These are phyloP conservation scores for Cephalotrichum gorgonifer DNA, from an alignment of 2,329 filamentous ascomycete genomes.

Conservation along the genomic window DNA sequence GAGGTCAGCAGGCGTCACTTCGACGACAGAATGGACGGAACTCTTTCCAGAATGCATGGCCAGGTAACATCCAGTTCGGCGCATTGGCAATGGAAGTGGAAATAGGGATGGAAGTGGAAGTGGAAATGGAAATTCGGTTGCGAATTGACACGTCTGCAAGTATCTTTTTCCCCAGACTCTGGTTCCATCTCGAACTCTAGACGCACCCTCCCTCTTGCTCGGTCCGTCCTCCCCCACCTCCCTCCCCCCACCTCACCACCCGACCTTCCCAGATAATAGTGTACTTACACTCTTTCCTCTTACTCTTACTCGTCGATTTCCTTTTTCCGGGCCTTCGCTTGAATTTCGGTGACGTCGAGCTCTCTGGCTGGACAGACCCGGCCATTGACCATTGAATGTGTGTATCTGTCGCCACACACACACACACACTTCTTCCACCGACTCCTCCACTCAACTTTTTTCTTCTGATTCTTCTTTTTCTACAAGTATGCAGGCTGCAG, in stretches of 20 bases:
- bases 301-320: not conserved
- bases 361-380: conserved; percentile 1
- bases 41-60: not conserved
- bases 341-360: conserved; percentile 6
- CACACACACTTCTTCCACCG: not conserved
- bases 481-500: not conserved
- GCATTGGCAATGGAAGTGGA: too few relatives aligned
- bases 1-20: not conserved
- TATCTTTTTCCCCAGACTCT: conserved; percentile 1
- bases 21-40: not conserved
- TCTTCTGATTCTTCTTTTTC: not conserved
- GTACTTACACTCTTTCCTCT: not conserved
- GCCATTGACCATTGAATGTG: not conserved
- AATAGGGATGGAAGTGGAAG: too few relatives aligned
- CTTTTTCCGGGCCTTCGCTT: not conserved
- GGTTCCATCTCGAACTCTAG: not conserved
- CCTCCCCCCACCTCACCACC: not conserved
- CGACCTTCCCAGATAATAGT: not conserved
- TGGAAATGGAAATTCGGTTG: not conserved
- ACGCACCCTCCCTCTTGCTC: conserved; percentile 4
- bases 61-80: too few relatives aligned
- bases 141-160: not conserved
- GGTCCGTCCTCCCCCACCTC: conserved; percentile 1
- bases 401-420: not conserved
- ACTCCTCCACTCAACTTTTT: not conserved